A percentile compares a stretch with the other conserved stretches of the same genome.
Evolutionary conservation across 768 basidiomycete genomes (phyloP).

Genomic region (Calocera cornea): DNA sequence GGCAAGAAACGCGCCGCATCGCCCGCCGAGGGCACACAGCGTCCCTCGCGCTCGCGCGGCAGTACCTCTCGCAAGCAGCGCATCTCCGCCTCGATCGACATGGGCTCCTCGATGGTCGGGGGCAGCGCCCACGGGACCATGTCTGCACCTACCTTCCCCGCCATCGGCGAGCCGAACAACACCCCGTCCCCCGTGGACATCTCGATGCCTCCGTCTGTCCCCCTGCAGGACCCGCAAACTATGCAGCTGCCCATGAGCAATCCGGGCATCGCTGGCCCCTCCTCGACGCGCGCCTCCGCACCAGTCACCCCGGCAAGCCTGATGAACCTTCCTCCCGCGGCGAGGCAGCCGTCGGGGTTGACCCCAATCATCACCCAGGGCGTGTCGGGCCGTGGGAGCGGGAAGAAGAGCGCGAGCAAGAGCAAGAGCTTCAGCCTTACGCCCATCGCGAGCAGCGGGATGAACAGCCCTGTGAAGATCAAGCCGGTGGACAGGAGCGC

Average conservation of each 20-base stretch:
- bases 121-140: slow-evolving; percentile 18
- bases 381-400: neutral
- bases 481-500: slow-evolving; percentile 20
- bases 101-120: slow-evolving; percentile 22
- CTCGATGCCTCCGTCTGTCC: slow-evolving; percentile 48
- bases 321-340: slow-evolving; percentile 69
- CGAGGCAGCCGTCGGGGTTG: slow-evolving; percentile 33
- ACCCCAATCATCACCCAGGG: slow-evolving; percentile 12
- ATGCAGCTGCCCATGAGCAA: slow-evolving; percentile 11
- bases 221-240: slow-evolving; percentile 55
- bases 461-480: slow-evolving; percentile 19
- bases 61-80: neutral
- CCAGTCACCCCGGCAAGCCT: slow-evolving; percentile 88
- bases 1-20: slow-evolving; percentile 7
- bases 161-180: slow-evolving; percentile 28
- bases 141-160: slow-evolving; percentile 16
- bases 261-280: neutral
- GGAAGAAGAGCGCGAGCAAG: slow-evolving; percentile 9
- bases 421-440: slow-evolving; percentile 10
- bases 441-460: neutral
- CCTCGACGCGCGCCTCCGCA: slow-evolving; percentile 30
- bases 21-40: slow-evolving; percentile 8
- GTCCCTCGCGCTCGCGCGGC: slow-evolving; percentile 17
- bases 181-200: slow-evolving; percentile 75
- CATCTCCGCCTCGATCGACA: slow-evolving; percentile 28